Evolutionary conservation across 2,329 filamentous ascomycete species (phyloP).

Genomic region (Botryotinia globosa): DNA sequence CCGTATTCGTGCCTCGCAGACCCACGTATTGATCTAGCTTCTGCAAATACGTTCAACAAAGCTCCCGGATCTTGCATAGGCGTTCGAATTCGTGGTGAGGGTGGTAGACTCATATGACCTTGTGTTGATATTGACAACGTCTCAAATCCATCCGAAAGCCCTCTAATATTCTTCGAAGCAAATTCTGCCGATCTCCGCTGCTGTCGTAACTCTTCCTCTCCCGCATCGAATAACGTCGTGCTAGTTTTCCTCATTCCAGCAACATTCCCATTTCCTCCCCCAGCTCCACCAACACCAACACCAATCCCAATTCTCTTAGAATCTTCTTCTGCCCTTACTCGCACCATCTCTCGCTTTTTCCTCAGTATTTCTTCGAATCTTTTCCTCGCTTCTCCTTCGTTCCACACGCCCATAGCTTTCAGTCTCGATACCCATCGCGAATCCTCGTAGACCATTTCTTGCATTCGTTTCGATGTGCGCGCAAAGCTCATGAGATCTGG

Average conservation of each 20-base stretch:
- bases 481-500: slow-evolving; percentile 84
- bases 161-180: slow-evolving; percentile 30
- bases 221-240: slow-evolving; percentile 72
- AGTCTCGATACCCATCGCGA: slow-evolving; percentile 88
- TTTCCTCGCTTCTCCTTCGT: slow-evolving; percentile 79
- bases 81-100: slow-evolving; percentile 33
- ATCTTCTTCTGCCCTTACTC: slow-evolving; percentile 40
- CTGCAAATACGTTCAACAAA: slow-evolving; percentile 66
- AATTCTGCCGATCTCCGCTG: slow-evolving; percentile 42
- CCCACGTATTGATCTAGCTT: slow-evolving; percentile 75
- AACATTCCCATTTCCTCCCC: slow-evolving; percentile 14
- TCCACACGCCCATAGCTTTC: slow-evolving; percentile 86
- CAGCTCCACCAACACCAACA: slow-evolving; percentile 31
- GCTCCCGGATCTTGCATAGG: slow-evolving; percentile 58
- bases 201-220: slow-evolving; percentile 61
- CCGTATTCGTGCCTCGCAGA: slow-evolving; percentile 87
- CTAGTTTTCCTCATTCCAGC: slow-evolving; percentile 41
- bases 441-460: slow-evolving; percentile 99
- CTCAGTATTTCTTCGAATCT: slow-evolving; percentile 71
- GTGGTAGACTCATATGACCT: slow-evolving; percentile 39
- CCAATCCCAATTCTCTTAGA: slow-evolving; percentile 37
- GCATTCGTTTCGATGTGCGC: slow-evolving; percentile 77
- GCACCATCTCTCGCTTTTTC: slow-evolving; percentile 57
- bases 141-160: slow-evolving; percentile 73
- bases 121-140: slow-evolving; percentile 58